Base-by-base conservation (phyloP, 1,139 yeast species). In the Blastobotrys illinoisensis region DNA sequence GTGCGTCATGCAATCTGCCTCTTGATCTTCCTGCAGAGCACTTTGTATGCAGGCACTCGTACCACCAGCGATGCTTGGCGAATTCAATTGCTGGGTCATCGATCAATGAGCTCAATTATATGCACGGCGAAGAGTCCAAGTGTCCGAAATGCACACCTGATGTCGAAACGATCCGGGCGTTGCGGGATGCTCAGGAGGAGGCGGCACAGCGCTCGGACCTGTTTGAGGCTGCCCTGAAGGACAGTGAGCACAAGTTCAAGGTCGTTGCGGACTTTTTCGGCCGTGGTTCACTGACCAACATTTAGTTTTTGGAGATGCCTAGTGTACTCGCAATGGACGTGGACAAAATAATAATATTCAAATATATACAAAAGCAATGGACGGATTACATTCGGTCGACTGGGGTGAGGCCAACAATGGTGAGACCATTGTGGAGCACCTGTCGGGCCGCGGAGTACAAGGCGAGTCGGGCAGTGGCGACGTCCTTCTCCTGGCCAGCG, bases 381-480 rank as follows among this genome's bases (percentile, higher is more conserved):
- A 6, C 5, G 1, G 36, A 18, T 73, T 79, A 93, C 99, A 93
- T 93, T 82, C 99, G 86, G 68, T 93, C 97, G 62, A 95, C 99
- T 24, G 99, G 99, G 54, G 98, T 91, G 70, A 95, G 80, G 57
- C 97, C 97, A 68, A 95, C 78, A 69, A 95, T 77, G 50, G 77
- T 78, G 95, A 95, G 86, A 79, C 98, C 99, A 69, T 91, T 91
- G 75, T 79, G 78, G 65, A 95, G 79, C 21, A 89, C 95, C 75
- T 87, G 95, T 76, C 93, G 85, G 54, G 97, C 97, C 61, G 97
- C 79, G 59, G 86, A 79, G 73, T 91, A 95, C 65, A 95, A 80
- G 3, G 98, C 97, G 74, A 93, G 78, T 76, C 99, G 88, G 46
- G 99, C 97, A 57, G 81, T 73, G 54, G 98, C 95, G 68, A 93